Conservation (phyloP, 2,329 filamentous ascomycete species). For the Spiromastix sp. region DNA sequence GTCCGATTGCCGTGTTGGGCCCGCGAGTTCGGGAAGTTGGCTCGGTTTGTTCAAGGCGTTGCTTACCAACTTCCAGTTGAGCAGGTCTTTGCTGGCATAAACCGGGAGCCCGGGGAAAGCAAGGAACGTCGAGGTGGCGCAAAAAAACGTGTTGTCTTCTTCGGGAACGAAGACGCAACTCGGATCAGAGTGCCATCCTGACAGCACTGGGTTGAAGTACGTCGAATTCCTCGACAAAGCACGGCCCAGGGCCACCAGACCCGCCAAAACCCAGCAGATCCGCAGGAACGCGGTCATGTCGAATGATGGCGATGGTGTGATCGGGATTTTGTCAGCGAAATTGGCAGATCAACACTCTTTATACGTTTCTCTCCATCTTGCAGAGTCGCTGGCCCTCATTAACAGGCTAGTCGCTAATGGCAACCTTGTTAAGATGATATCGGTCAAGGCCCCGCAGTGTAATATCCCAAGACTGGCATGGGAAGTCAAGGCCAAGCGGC, state of each 20-base stretch:
- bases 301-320: background rate
- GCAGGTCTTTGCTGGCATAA: slow-evolving; percentile 35
- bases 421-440: too few species aligned
- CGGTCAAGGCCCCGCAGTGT: too few species aligned
- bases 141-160: slow-evolving; percentile 33
- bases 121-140: slow-evolving; percentile 36
- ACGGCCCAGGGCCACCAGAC: too few species aligned
- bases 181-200: slow-evolving; percentile 38
- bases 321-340: too few species aligned
- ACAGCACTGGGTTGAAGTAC: slow-evolving; percentile 33
- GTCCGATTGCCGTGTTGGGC: slow-evolving; percentile 23
- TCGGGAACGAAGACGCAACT: slow-evolving; percentile 33
- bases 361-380: too few species aligned
- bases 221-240: slow-evolving; percentile 3
- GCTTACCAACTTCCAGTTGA: slow-evolving; percentile 26
- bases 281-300: too few species aligned
- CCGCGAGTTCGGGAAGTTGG: slow-evolving; percentile 28
- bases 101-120: slow-evolving; percentile 37
- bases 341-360: too few species aligned
- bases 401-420: too few species aligned
- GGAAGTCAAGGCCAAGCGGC: too few species aligned
- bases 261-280: too few species aligned
- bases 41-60: slow-evolving; percentile 25
- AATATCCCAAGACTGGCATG: too few species aligned
- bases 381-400: too few species aligned